Percentiles rank a stretch among this genome's conserved stretches.
phyloP scores from a whole-genome alignment of 2,329 filamentous ascomycete genomes.

The Aureobasidium sp. region DNA sequence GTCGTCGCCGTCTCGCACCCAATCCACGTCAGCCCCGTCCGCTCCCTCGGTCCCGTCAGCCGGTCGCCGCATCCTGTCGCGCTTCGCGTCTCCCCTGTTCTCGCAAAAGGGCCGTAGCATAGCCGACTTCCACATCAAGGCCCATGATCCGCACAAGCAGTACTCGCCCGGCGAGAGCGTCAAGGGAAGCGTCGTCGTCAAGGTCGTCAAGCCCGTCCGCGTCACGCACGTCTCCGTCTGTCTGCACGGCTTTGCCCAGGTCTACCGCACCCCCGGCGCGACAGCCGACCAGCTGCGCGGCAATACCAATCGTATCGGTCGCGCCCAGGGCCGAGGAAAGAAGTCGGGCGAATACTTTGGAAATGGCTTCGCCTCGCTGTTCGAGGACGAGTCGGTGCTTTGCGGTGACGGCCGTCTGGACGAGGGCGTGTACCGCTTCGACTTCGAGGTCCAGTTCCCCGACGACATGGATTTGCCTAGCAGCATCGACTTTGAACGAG shows the following conservation, averaged over 20 bases:
- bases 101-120: slow-evolving; percentile 54
- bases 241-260: slow-evolving; percentile 70
- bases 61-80: slow-evolving; percentile 39
- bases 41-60: slow-evolving; percentile 14
- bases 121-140: slow-evolving; percentile 69
- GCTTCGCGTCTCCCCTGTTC: slow-evolving; percentile 47
- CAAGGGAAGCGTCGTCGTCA: slow-evolving; percentile 62
- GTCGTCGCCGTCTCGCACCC: slow-evolving; percentile 1
- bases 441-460: slow-evolving; percentile 65
- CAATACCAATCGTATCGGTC: slow-evolving; percentile 41
- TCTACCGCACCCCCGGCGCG: slow-evolving; percentile 62
- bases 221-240: slow-evolving; percentile 74
- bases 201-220: slow-evolving; percentile 63
- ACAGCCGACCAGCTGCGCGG: slow-evolving; percentile 44
- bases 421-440: slow-evolving; percentile 69
- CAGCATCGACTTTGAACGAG: slow-evolving; percentile 97
- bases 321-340: slow-evolving; percentile 42
- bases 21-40: neutral
- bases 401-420: slow-evolving; percentile 71
- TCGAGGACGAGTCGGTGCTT: slow-evolving; percentile 72
- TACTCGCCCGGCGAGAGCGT: slow-evolving; percentile 70
- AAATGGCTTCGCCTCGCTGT: slow-evolving; percentile 71
- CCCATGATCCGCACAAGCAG: slow-evolving; percentile 68
- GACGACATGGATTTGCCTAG: slow-evolving; percentile 63
- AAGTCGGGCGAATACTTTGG: slow-evolving; percentile 54